Percentiles rank a stretch among this genome's conserved stretches.
These are phyloP conservation scores for Ustilago tritici DNA, from an alignment of 1,284 basidiomycete genomes.

Conservation along the genomic window DNA sequence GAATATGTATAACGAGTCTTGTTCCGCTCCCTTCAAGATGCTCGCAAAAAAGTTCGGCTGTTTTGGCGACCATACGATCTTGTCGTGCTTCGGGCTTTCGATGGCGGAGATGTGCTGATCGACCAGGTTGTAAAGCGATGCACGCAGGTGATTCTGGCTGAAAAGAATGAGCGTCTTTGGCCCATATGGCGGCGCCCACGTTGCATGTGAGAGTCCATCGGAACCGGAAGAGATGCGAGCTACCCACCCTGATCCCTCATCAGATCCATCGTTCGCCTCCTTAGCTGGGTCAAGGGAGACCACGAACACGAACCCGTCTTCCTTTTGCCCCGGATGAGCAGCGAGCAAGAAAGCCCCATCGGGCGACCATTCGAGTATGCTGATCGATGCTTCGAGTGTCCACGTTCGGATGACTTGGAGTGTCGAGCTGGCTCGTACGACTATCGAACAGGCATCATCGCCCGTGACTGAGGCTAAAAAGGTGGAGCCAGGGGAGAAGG, in stretches of 20 bases:
- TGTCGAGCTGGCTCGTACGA: constrained; percentile 58
- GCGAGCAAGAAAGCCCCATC: constrained; percentile 60
- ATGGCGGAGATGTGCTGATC: constrained; percentile 52
- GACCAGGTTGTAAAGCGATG: constrained; percentile 46
- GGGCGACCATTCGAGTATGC: constrained; percentile 55
- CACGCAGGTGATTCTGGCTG: constrained; percentile 49
- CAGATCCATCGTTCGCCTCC: constrained; percentile 57
- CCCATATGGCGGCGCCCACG: constrained; percentile 52
- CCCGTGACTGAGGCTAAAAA: constrained; percentile 60
- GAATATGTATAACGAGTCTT: constrained; percentile 40
- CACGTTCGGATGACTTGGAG: constrained; percentile 62
- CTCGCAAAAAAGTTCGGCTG: constrained; percentile 41
- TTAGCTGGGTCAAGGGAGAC: constrained; percentile 61
- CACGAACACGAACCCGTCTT: constrained; percentile 56
- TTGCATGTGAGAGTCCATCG: constrained; percentile 52
- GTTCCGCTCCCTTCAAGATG: constrained; percentile 42
- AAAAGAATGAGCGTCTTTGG: constrained; percentile 53
- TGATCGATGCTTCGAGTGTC: constrained; percentile 49
- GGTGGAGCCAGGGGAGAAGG: constrained; percentile 65
- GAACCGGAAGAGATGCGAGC: constrained; percentile 56
- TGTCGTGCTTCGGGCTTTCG: constrained; percentile 50
- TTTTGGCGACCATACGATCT: constrained; percentile 37
- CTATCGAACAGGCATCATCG: constrained; percentile 32
- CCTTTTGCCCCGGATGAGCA: constrained; percentile 27
- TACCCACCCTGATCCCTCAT: constrained; percentile 60